Conservation (phyloP, 2,329 filamentous ascomycete genomes). For the Neopestalotiopsis rosae region DNA sequence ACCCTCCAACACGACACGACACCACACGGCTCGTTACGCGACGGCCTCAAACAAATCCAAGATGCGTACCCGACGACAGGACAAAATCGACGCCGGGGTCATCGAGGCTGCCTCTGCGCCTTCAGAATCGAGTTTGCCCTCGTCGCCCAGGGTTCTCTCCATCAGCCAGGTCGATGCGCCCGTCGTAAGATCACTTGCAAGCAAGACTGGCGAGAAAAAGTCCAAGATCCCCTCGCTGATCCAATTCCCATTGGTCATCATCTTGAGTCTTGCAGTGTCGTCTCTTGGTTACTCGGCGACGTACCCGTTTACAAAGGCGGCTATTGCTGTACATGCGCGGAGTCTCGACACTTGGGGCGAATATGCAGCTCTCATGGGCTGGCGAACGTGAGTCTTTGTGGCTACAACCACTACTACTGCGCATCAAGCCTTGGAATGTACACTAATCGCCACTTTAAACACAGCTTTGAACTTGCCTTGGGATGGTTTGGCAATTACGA, state of each 20-base stretch:
- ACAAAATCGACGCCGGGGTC: constrained; percentile 7
- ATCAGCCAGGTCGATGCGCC: constrained; percentile 15
- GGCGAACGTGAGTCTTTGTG: constrained; percentile 56
- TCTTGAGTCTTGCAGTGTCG: constrained; percentile 66
- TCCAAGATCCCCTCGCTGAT: constrained; percentile 48
- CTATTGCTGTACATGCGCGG: constrained; percentile 72
- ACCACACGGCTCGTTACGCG: not conserved
- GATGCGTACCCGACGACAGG: constrained; percentile 23
- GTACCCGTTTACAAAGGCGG: constrained; percentile 63
- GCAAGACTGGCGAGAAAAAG: constrained; percentile 4
- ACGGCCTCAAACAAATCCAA: not conserved
- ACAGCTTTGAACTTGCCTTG: constrained; percentile 71
- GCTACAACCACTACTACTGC: not conserved
- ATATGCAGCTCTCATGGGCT: constrained; percentile 57
- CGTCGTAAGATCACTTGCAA: constrained; percentile 5
- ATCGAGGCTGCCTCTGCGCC: constrained; percentile 6
- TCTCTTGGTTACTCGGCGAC: constrained; percentile 68
- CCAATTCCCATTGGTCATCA: constrained; percentile 59
- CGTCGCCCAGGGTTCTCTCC: constrained; percentile 11
- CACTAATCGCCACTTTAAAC: constrained; percentile 26
- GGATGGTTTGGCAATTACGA: constrained; percentile 80
- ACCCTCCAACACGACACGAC: too few species aligned
- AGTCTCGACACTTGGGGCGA: constrained; percentile 67
- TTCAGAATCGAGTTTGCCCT: not conserved
- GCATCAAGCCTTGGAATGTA: not conserved